Evolutionary conservation across 2,329 filamentous ascomycete genomes (phyloP), one percentile per base, ranked within the genome.

Genomic region (Venturiaceae sp.): DNA sequence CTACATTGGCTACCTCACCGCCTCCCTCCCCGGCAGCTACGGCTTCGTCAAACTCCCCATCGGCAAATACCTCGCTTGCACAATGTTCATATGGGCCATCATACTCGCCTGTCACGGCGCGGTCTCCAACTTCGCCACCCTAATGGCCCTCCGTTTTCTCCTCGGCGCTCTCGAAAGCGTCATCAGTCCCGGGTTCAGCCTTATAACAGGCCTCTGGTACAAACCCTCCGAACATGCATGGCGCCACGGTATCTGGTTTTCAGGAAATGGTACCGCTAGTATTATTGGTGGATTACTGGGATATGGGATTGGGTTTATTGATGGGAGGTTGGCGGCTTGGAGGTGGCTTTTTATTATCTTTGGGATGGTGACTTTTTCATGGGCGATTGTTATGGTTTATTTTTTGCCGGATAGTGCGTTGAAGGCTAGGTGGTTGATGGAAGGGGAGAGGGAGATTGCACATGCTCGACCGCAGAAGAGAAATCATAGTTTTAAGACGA

Each of bases 371-470:
- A 50, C 44, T 50, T 16, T 50, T 16, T 11, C 11, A 16, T 50
- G 44, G 44, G 11, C 44, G 9, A 11, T 50, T 9, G 11, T 13
- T 13, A 13, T 50, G 11, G 9, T 50, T 9, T 26, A 16, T 16
- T 26, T 50, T 19, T 19, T 50, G 9, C 44, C 44, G 23, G 44
- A 50, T 50, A 34, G 32, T 53, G 53, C 41, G 36, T 57, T 33
- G 39, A 36, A 58, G 47, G 11, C 58, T n/a, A n/a, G 63, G 34
- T 80, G 85, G 58, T 69, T 89, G 86, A 85, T 83, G 76, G 60
- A 87, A 87, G 82, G 89, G 88, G 84, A 90, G 88, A 66, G 86
- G 86, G 1, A 79, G 77, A 0, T 86, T 89, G 66, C 86, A 88
- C 65, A 85, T 89, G 54, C 83, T 88, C 11, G 86, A 86, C 33